Evolutionary conservation across 257 asterid species (phyloP), one percentile per base, ranked within the genome.

Genomic region (Solanum chilense): DNA sequence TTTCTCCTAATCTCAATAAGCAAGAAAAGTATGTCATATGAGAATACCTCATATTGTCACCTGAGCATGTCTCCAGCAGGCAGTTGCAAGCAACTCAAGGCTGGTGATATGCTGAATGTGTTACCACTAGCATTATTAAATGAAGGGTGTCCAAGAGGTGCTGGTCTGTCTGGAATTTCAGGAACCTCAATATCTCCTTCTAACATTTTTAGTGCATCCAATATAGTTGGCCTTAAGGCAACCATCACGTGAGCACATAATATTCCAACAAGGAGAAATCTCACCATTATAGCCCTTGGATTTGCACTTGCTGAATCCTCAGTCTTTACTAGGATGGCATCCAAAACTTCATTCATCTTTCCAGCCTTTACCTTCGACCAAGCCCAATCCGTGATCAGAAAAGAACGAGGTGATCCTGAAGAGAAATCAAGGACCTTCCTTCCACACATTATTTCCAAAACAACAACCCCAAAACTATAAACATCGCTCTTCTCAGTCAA

Each of bases 171-270:
- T 5, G 97, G 98, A 49, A 95, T 92, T 18, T 70, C 78, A 39
- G 98, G 98, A 75, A 96, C 95, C 89, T 96, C 98, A 12, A 92
- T 91, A 87, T 96, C 99, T 76, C 99, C 99, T 89, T 96, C 98
- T 89, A 96, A 83, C 97, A 96, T 96, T 85, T 95, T 96, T 91
- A 96, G 25, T 3, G 98, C 99, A 21, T 96, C 98, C 66, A 86
- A 82, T 84, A 96, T 95, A 21, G 98, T 96, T 9, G 98, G 98
- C 95, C 99, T 89, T 25, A 96, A 25, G 15, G 99, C 97, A 90
- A 96, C 99, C 99, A 96, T 94, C 9, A 96, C 97, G 86, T 96
- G 98, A n/a, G 98, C 96, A 42, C 98, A 96, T 27, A 96, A 85
- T 76, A 96, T 91, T 44, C 98, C 99, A 80, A 96, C 98, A 3